phyloP scores from a whole-genome alignment of 2,329 filamentous ascomycete species.

The Aspergillus fumigatus region DNA sequence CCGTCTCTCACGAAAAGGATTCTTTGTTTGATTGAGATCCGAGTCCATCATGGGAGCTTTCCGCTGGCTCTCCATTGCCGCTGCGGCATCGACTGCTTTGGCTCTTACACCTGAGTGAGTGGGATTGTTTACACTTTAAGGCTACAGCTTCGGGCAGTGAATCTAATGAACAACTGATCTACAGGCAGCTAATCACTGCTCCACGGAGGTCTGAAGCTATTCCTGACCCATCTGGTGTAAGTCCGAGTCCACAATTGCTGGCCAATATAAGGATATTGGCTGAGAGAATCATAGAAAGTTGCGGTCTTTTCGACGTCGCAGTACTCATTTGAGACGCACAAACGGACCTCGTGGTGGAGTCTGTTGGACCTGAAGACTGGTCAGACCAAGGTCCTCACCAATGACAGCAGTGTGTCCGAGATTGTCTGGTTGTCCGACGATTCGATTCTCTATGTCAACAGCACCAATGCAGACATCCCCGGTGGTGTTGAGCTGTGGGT shows the following conservation, averaged over 20 bases:
- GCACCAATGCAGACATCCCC: conserved; percentile 36
- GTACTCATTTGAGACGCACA: conserved; percentile 75
- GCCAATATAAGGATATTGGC: not conserved
- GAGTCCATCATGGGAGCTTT: conserved; percentile 19
- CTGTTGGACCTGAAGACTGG: conserved; percentile 66
- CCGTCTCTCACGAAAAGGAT: not conserved
- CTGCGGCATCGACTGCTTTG: conserved; percentile 18
- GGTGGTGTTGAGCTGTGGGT: conserved; percentile 39
- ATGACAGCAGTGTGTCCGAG: conserved; percentile 62
- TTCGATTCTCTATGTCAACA: conserved; percentile 55
- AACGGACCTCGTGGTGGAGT: conserved; percentile 59
- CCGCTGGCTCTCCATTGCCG: conserved; percentile 21
- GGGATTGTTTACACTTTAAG: not conserved
- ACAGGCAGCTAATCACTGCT: conserved; percentile 34
- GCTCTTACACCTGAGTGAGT: conserved; percentile 29
- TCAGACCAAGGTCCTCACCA: conserved; percentile 61
- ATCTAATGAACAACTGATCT: not conserved
- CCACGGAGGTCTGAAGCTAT: conserved; percentile 34
- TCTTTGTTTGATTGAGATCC: not conserved
- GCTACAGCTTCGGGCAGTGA: not conserved
- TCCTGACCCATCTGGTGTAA: conserved; percentile 38
- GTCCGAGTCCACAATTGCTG: conserved; percentile 8
- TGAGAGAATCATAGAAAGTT: conserved; percentile 27
- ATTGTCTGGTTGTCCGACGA: conserved; percentile 71
- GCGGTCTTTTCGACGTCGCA: conserved; percentile 58